phyloP scores from a whole-genome alignment of 345 rosid genomes.

The Pistacia integerrima region DNA sequence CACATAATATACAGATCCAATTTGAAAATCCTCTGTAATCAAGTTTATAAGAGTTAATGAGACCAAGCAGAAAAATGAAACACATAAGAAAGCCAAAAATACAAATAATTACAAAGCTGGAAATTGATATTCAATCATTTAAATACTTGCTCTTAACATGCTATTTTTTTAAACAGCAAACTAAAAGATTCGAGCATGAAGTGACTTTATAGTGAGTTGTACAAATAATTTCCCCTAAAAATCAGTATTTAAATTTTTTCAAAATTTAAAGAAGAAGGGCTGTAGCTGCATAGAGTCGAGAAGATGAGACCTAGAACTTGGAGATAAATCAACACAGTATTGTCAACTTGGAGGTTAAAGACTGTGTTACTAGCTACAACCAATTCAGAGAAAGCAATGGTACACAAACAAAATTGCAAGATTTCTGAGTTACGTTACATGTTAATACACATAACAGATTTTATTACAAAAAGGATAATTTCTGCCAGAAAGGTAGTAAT shows the following conservation, averaged over 20 bases:
- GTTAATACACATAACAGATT: not conserved
- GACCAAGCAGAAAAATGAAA: slow-evolving; percentile 4
- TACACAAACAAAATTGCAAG: not conserved
- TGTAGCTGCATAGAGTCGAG: not conserved
- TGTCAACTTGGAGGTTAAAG: not conserved
- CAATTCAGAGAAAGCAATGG: not conserved
- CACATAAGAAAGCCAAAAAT: not conserved
- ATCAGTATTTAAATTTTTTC: not conserved
- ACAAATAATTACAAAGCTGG: not conserved
- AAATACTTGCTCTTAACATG: not conserved
- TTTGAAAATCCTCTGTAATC: slow-evolving; percentile 45
- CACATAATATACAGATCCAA: slow-evolving; percentile 52
- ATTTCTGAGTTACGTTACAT: not conserved
- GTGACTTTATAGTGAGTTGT: not conserved
- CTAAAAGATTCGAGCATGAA: not conserved
- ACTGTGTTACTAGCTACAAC: not conserved
- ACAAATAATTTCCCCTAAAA: not conserved
- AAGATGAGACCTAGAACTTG: not conserved
- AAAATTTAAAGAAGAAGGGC: not conserved
- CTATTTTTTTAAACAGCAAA: not conserved
- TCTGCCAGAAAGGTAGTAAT: not conserved
- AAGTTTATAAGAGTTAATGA: slow-evolving; percentile 14
- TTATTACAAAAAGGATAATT: not conserved
- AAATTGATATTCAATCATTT: not conserved
- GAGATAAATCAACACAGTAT: not conserved